These are phyloP conservation scores for Penicillium brasilianum DNA, from an alignment of 2,329 filamentous ascomycete species.

Conservation along the genomic window DNA sequence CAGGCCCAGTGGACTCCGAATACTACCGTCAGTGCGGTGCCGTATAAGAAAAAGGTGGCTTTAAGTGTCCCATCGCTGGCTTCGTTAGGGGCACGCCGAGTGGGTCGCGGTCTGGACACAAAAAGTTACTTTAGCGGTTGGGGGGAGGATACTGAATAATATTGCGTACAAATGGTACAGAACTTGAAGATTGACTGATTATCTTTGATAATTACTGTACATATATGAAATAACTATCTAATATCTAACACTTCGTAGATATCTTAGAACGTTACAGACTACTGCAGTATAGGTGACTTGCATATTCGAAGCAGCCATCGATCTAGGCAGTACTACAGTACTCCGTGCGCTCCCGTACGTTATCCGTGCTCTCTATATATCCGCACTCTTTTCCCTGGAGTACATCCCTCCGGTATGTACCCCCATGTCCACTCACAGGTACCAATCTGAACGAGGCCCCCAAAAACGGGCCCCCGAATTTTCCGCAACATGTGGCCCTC, in stretches of 20 bases:
- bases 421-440: not conserved
- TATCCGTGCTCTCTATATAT: not conserved
- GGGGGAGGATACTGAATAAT: constrained; percentile 4
- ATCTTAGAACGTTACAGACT: not conserved
- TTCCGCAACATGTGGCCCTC: constrained; percentile 19
- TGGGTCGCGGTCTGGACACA: constrained; percentile 13
- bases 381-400: not conserved
- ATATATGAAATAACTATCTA: no score
- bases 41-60: constrained; percentile 21
- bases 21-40: constrained; percentile 30
- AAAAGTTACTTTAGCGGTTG: not conserved
- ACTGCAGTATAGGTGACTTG: constrained; percentile 2
- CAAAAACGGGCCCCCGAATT: constrained; percentile 5
- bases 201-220: no score
- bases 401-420: constrained; percentile 9
- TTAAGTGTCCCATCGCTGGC: constrained; percentile 5
- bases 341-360: not conserved
- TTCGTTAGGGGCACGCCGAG: constrained; percentile 21
- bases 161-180: constrained; percentile 7
- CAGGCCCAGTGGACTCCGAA: constrained; percentile 21
- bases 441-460: not conserved
- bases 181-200: not conserved
- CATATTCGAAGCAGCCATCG: not conserved
- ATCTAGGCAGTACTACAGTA: not conserved
- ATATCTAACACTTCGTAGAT: not conserved